These are phyloP conservation scores for Babesia divergens DNA, from an alignment of 169 alveolate species.

Conservation along the genomic window DNA sequence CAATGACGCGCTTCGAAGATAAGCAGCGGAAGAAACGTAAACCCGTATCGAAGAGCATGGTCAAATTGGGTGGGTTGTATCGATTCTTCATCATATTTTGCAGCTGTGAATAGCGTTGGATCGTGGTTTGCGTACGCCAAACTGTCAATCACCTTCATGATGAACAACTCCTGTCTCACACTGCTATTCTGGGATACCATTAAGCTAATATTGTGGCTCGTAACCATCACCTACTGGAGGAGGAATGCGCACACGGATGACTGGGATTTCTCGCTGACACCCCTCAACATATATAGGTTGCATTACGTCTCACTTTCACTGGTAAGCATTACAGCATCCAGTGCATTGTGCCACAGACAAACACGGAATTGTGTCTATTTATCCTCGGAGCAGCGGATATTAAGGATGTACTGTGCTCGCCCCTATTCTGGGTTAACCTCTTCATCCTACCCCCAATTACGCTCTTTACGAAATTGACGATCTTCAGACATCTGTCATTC, in stretches of 20 bases:
- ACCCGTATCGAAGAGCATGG: not conserved
- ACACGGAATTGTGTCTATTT: slow-evolving; percentile 53
- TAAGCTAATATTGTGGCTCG: slow-evolving; percentile 45
- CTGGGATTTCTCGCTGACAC: slow-evolving; percentile 45
- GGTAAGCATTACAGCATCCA: slow-evolving; percentile 1
- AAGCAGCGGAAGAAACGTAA: not conserved
- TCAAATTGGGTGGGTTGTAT: not conserved
- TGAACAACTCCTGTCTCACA: slow-evolving; percentile 55
- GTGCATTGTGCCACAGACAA: slow-evolving; percentile 5
- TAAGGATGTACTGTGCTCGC: slow-evolving; percentile 41
- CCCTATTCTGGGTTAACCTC: slow-evolving; percentile 43
- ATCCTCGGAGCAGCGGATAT: slow-evolving; percentile 47
- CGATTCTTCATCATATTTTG: not conserved
- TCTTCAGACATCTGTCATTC: slow-evolving; percentile 24
- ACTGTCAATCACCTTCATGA: slow-evolving; percentile 56
- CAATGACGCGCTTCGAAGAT: not conserved
- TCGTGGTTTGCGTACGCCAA: slow-evolving; percentile 43
- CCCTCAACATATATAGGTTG: slow-evolving; percentile 35
- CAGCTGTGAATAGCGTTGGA: slow-evolving; percentile 22
- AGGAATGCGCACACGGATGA: not conserved
- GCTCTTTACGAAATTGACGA: slow-evolving; percentile 11
- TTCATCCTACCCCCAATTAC: slow-evolving; percentile 44
- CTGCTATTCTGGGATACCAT: slow-evolving; percentile 52
- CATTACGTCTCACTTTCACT: slow-evolving; percentile 47
- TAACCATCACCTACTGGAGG: slow-evolving; percentile 58